Conservation (phyloP, 139 green algal species). For the Haematococcus sp. region DNA sequence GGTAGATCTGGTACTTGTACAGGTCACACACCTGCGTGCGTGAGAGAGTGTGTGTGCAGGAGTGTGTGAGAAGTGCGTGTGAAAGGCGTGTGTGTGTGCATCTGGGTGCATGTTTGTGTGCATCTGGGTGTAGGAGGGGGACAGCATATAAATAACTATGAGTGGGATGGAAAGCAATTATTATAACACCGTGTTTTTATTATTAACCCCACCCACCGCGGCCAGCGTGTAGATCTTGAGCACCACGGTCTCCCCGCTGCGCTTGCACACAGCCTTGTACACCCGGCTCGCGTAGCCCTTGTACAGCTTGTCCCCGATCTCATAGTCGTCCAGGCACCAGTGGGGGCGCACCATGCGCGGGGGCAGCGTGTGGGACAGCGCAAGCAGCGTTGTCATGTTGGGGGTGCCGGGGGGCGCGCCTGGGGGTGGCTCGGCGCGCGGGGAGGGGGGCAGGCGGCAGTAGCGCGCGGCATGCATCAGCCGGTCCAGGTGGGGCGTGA, state of each 20-base stretch:
- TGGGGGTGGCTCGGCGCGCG: neutral
- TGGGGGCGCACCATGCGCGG: slow-evolving; percentile 44
- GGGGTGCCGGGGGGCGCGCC: neutral
- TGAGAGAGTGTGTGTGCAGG: neutral
- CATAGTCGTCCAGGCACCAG: slow-evolving; percentile 54
- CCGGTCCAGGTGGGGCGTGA: slow-evolving; percentile 31
- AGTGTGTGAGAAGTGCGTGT: too few species aligned
- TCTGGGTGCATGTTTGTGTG: too few species aligned
- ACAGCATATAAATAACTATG: too few species aligned
- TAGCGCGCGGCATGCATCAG: slow-evolving; percentile 27
- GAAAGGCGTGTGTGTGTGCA: too few species aligned
- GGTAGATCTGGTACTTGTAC: slow-evolving; percentile 63
- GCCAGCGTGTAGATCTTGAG: slow-evolving; percentile 53
- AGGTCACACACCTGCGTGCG: slow-evolving; percentile 34
- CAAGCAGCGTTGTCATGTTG: slow-evolving; percentile 33
- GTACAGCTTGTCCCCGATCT: slow-evolving; percentile 56
- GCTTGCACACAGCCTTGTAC: slow-evolving; percentile 54
- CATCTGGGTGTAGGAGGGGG: too few species aligned
- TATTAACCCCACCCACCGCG: slow-evolving; percentile 20
- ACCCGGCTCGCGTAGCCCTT: slow-evolving; percentile 50
- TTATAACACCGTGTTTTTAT: too few species aligned
- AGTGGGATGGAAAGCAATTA: too few species aligned
- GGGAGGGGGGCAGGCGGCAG: slow-evolving; percentile 29
- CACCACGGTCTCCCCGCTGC: slow-evolving; percentile 40
- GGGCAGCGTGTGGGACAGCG: slow-evolving; percentile 39